Evolutionary conservation across 257 asterid species (phyloP), one percentile per base, ranked within the genome.

Genomic region (Primulina eburnea): DNA sequence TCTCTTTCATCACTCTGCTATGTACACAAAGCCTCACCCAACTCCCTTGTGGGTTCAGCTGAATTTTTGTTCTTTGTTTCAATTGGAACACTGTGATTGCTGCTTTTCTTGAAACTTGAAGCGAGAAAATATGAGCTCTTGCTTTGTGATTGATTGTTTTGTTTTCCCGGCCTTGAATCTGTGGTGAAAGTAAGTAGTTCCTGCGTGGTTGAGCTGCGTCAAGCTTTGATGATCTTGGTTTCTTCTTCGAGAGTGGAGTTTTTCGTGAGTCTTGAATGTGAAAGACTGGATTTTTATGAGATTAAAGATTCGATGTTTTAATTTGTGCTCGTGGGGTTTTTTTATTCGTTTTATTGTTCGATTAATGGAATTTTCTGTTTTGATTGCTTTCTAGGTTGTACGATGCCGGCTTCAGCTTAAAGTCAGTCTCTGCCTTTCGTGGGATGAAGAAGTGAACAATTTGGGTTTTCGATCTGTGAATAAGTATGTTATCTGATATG

Each of bases 401-500:
- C 34, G 73, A 69, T 74, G 76, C 5, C 5, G 57, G 21, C 69
- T 53, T 56, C 38, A 73, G 21, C 56, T 72, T 63, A 50, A 50
- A 50, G 18, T 50, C 64, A 50, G 18, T 50, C 64, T 29, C 2
- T 57, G 57, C 68, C 21, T 32, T 26, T 59, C 40, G 55, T 79
- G 75, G 75, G 68, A 77, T 75, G 83, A 76, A 38, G 77, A 56
- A 58, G 79, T 67, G 75, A 58, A 28, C 72, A 70, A 26, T 52
- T 65, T 53, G 62, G 62, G 37, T 16, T 74, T 73, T 52, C 8
- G 12, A 29, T 58, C 52, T 72, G 74, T 58, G 71, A 69, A 79
- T 71, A 79, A 73, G 28, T 72, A 88, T 88, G 97, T 71, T 89
- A 60, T 83, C 97, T 76, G 95, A 90, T 67, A 74, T 90, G 80